These are phyloP conservation scores for Paecilomyces dactylethromorphus DNA, from an alignment of 2,329 filamentous ascomycete species.

Conservation along the genomic window DNA sequence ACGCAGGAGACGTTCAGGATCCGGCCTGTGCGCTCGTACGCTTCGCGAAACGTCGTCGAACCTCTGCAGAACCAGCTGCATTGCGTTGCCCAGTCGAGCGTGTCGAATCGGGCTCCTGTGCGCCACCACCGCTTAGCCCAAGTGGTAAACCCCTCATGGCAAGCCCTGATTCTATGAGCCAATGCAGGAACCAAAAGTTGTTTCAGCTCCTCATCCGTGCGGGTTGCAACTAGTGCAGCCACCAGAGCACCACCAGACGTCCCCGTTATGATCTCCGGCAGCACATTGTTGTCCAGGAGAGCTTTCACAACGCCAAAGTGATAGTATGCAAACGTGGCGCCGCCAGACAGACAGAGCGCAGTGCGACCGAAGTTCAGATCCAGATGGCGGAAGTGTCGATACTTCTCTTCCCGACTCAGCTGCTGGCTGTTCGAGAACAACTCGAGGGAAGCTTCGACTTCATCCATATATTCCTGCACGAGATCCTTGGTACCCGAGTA, in stretches of 20 bases:
- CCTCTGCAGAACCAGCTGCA: slow-evolving; percentile 87
- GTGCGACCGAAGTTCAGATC: slow-evolving; percentile 88
- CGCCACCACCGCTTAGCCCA: slow-evolving; percentile 85
- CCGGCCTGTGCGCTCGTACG: slow-evolving; percentile 85
- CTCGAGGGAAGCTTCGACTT: slow-evolving; percentile 52
- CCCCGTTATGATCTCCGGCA: slow-evolving; percentile 92
- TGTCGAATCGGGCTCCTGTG: slow-evolving; percentile 91
- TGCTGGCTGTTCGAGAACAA: slow-evolving; percentile 64
- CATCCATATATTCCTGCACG: slow-evolving; percentile 84
- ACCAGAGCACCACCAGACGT: slow-evolving; percentile 91
- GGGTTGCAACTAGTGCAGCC: slow-evolving; percentile 77
- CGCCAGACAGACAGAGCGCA: slow-evolving; percentile 85
- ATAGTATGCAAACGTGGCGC: slow-evolving; percentile 92
- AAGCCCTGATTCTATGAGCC: slow-evolving; percentile 77
- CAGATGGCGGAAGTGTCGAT: slow-evolving; percentile 76
- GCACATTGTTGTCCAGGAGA: slow-evolving; percentile 72
- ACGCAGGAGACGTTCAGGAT: slow-evolving; percentile 96
- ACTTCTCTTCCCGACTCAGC: slow-evolving; percentile 66
- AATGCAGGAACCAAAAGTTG: slow-evolving; percentile 78
- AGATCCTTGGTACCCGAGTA: slow-evolving; percentile 97
- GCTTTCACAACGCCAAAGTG: slow-evolving; percentile 91
- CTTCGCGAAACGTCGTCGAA: slow-evolving; percentile 89
- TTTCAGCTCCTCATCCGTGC: slow-evolving; percentile 87
- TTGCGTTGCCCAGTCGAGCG: slow-evolving; percentile 78
- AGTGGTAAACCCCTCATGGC: slow-evolving; percentile 65